These are phyloP conservation scores for Dothideomycetes sp. DNA, from an alignment of 2,329 filamentous ascomycete genomes.

Conservation along the genomic window DNA sequence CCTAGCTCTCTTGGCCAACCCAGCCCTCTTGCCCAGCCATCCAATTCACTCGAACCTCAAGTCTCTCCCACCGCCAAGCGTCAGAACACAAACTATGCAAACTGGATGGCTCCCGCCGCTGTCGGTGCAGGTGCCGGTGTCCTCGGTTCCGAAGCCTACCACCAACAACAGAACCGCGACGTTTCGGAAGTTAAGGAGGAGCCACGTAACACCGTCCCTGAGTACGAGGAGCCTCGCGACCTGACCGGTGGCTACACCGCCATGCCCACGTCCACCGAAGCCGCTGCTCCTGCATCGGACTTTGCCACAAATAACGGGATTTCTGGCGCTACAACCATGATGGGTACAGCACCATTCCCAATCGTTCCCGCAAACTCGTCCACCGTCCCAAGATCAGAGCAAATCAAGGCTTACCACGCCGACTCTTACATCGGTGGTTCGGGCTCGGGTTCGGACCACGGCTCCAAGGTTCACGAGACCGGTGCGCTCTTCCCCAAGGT, in stretches of 20 bases:
- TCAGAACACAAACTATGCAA: slow-evolving; percentile 35
- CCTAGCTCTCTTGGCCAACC: slow-evolving; percentile 9
- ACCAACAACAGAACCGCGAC: slow-evolving; percentile 16
- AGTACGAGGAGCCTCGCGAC: slow-evolving; percentile 2
- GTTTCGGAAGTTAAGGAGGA: background rate
- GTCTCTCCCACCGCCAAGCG: slow-evolving; percentile 38
- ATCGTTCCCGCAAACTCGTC: slow-evolving; percentile 1
- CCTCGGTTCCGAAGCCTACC: slow-evolving; percentile 20
- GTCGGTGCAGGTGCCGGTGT: slow-evolving; percentile 28
- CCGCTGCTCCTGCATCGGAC: background rate
- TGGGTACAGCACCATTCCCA: slow-evolving; percentile 3
- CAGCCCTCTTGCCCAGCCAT: slow-evolving; percentile 20
- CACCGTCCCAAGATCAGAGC: slow-evolving; percentile 4
- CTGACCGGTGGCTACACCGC: slow-evolving; percentile 3
- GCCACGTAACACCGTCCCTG: background rate
- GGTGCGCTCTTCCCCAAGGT: slow-evolving; percentile 42
- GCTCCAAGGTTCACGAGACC: slow-evolving; percentile 26
- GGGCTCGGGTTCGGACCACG: too few relatives aligned
- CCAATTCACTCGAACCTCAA: slow-evolving; percentile 42
- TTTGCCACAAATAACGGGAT: slow-evolving; percentile 2
- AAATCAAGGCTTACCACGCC: background rate
- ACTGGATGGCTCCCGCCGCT: slow-evolving; percentile 47
- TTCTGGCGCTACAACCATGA: slow-evolving; percentile 5
- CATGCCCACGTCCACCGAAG: background rate
- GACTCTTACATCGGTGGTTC: slow-evolving; percentile 20